These are phyloP conservation scores for Pyracantha coccinea DNA, from an alignment of 331 rosid species.

Conservation along the genomic window DNA sequence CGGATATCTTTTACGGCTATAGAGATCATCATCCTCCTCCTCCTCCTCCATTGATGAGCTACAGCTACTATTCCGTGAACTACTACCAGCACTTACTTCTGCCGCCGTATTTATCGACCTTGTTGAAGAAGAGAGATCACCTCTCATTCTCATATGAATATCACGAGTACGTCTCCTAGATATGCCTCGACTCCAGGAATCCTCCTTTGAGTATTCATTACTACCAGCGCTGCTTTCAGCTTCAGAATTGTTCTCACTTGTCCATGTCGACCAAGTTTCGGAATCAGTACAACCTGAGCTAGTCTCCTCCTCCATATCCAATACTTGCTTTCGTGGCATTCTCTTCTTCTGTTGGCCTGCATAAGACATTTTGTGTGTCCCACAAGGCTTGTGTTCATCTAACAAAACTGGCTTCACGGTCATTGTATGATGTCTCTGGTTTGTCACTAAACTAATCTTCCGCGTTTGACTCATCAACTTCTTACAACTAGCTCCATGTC, in stretches of 20 bases:
- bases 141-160: background rate
- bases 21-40: background rate
- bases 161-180: background rate
- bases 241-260: background rate
- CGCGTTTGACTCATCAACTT: background rate
- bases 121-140: background rate
- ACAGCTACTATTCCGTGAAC: background rate
- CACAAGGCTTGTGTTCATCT: slow-evolving; percentile 28
- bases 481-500: background rate
- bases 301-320: background rate
- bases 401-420: slow-evolving; percentile 27
- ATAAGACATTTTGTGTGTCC: slow-evolving; percentile 9
- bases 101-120: background rate
- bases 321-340: slow-evolving; percentile 4
- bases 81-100: background rate
- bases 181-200: background rate
- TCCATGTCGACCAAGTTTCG: slow-evolving; percentile 11
- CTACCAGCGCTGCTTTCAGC: background rate
- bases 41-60: background rate
- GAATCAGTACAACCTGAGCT: background rate
- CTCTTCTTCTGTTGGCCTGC: background rate
- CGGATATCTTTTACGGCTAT: slow-evolving; percentile 6
- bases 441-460: background rate
- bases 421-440: slow-evolving; percentile 11
- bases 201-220: background rate